Evolutionary conservation across 441 rosid species (phyloP), one percentile per base, ranked within the genome.

Genomic region (Jatropha multifida): DNA sequence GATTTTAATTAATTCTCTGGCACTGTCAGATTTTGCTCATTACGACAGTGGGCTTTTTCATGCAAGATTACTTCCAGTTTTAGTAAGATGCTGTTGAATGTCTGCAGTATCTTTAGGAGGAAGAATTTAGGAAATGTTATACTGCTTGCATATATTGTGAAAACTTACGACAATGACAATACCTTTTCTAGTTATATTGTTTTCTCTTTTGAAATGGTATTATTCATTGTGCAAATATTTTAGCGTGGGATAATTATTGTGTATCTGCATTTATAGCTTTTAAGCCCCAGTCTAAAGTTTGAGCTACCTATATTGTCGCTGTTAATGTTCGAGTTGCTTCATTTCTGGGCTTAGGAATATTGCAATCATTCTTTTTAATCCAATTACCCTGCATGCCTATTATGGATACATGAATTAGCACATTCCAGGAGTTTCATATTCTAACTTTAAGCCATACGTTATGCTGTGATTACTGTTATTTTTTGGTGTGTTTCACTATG

Each of bases 101-200:
- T 79, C 62, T 74, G 74, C 78, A 69, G 64, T 66, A 41, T 67
- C 65, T 64, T 69, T 70, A 60, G 58, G 69, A 63, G 64, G 74
- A 63, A 61, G 15, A 48, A 69, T 68, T 68, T 71, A 37, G 71
- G 44, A 71, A 71, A 72, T 60, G 26, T 54, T 64, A 71, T 56
- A n/a, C 32, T 79, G 66, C 72, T 61, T 81, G 76, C 78, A 75
- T 73, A 78, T 73, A 62, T 73, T 75, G 54, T 79, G 84, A 77
- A 77, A 75, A 73, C 68, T 38, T 75, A 62, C 78, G 78, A 67
- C 77, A 56, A 62, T 62, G 58, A 48, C 63, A 41, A 76, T 32
- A 73, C n/a, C 72, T 40, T 38, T 26, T 55, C 68, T 76, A 75
- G 65, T 79, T 71, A 60, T 68, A 61, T 58, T 77, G 66, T 71